Conservation (phyloP, 306 rosid species). For the Vachellia collinsii region DNA sequence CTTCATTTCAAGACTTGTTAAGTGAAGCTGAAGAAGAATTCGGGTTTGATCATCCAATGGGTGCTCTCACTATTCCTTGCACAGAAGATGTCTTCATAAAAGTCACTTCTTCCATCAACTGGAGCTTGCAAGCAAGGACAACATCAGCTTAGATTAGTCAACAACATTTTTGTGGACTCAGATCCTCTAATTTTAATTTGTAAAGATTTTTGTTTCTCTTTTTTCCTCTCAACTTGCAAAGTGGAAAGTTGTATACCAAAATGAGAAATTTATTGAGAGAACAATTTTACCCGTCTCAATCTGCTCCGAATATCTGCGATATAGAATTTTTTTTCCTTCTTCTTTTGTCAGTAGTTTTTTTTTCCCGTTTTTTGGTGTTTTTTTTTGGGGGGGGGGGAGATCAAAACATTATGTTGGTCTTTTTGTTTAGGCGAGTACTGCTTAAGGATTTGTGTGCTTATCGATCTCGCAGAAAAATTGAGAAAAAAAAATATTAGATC, state of each 20-base stretch:
- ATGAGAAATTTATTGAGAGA: neutral
- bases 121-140: neutral
- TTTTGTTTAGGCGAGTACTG: no score
- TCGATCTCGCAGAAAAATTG: no score
- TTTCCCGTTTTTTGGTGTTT: no score
- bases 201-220: neutral
- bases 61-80: neutral
- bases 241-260: neutral
- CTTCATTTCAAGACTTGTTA: neutral
- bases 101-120: conserved; percentile 24
- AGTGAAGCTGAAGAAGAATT: neutral
- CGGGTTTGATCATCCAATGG: neutral
- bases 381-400: no score
- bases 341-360: no score
- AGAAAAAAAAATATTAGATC: neutral
- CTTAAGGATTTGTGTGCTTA: no score
- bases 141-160: neutral
- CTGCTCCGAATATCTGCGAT: no score
- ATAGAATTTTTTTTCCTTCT: no score
- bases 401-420: no score
- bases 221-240: neutral
- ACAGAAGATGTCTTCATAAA: neutral
- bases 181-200: neutral
- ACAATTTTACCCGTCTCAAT: neutral
- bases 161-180: neutral